Evolutionary conservation across 441 rosid genomes (phyloP), one percentile per base, ranked within the genome.

Genomic region (Arabidopsis lyrata): DNA sequence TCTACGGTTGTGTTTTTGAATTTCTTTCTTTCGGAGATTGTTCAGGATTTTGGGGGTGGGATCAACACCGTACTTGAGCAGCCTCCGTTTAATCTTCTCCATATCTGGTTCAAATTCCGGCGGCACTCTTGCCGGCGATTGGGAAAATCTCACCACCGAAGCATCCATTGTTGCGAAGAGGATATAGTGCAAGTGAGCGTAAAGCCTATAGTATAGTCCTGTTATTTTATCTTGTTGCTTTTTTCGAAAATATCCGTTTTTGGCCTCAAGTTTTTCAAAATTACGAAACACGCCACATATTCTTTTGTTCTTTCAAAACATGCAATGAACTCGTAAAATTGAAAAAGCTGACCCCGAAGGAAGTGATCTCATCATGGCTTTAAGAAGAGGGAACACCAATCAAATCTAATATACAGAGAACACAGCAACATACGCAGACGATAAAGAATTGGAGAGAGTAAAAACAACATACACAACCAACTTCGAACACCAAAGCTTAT

Each of bases 1-100:
- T 76, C 81, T 90, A 63, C 99, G 97, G 68, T 86, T 86, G 85
- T 86, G 83, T 68, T 90, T 94, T 63, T 86, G 99, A 72, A 89
- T 79, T 78, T 88, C 86, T 58, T 90, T 94, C 83, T 87, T 94
- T 57, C 87, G 83, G 79, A 94, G 87, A 62, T 78, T 85, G 22
- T 81, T 88, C 64, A 92, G 61, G 57, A 94, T 90, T 75, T 86
- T 92, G 62, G 95, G 95, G 1, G 92, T 90, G 5, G 97, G 94
- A 44, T 80, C 66, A 41, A 88, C 88, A 52, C 88, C 97, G 55
- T 85, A 38, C 35, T 83, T 75, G 24, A 86, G 81, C 32, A 94
- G 86, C 49, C 76, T 84, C 3, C 74, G 85, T 65, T 86, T 86
- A 66, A 94, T 90, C 68, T 82, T 83, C 53, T 89, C 89, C 69